Evolutionary conservation across 2,329 filamentous ascomycete genomes (phyloP).

Genomic region (Hypoxylon sp.): DNA sequence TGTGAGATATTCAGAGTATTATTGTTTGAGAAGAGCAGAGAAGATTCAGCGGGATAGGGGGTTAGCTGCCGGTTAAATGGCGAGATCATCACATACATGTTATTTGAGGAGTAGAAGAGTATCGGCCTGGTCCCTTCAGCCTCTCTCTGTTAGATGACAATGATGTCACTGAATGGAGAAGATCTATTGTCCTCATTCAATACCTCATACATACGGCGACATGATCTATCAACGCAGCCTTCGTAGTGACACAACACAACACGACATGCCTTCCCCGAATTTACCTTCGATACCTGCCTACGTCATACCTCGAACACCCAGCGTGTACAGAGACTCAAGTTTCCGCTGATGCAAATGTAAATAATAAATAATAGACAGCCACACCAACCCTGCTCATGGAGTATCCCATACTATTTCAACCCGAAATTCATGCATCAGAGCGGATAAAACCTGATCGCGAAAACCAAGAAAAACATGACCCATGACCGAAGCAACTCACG

Average conservation of each 20-base stretch:
- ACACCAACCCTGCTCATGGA: constrained; percentile 13
- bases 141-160: background rate
- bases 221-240: constrained; percentile 9
- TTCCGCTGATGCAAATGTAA: constrained; percentile 35
- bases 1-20: background rate
- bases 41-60: background rate
- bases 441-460: background rate
- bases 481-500: constrained; percentile 54
- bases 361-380: constrained; percentile 32
- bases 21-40: background rate
- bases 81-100: background rate
- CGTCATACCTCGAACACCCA: constrained; percentile 16
- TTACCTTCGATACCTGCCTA: constrained; percentile 4
- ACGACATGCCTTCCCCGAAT: constrained; percentile 2
- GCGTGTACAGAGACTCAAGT: constrained; percentile 10
- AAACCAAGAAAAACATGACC: background rate
- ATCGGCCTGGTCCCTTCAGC: background rate
- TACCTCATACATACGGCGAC: constrained; percentile 1
- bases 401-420: constrained; percentile 8
- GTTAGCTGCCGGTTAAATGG: background rate
- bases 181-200: constrained; percentile 2
- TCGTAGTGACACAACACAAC: background rate
- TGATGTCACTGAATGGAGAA: constrained; percentile 4
- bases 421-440: background rate
- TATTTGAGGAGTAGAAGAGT: too few relatives aligned